Conservation (phyloP, 257 asterid genomes). For the Ligustrum vulgare region DNA sequence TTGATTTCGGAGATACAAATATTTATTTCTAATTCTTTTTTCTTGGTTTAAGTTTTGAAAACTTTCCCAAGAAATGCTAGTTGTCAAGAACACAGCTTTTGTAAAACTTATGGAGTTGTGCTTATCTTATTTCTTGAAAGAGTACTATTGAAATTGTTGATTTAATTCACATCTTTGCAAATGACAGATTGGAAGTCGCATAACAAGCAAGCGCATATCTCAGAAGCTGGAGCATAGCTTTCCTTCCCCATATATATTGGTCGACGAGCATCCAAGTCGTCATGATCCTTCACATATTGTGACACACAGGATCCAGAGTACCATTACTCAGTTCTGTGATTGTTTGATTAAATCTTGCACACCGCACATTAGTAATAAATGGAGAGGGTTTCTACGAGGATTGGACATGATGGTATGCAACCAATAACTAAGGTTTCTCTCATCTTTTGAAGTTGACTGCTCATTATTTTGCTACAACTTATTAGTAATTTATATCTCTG, state of each 20-base stretch:
- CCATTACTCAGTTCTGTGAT: conserved; percentile 54
- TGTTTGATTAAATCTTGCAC: conserved; percentile 47
- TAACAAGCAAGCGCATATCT: conserved; percentile 80
- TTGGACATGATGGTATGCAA: conserved; percentile 71
- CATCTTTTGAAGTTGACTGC: conserved; percentile 1
- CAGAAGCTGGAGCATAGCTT: conserved; percentile 68
- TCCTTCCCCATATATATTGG: conserved; percentile 79
- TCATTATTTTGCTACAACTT: neutral
- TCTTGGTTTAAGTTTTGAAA: neutral
- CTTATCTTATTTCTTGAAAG: conserved; percentile 10
- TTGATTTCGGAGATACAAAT: neutral
- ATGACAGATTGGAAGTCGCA: conserved; percentile 86
- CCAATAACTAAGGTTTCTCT: neutral
- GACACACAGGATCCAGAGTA: conserved; percentile 75
- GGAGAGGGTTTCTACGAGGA: conserved; percentile 54
- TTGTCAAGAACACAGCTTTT: conserved; percentile 3
- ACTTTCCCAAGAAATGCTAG: neutral
- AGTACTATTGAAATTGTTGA: conserved; percentile 17
- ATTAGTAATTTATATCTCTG: neutral
- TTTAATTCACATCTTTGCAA: conserved; percentile 18
- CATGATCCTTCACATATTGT: conserved; percentile 88
- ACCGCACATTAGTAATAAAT: conserved; percentile 42
- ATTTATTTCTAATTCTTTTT: neutral
- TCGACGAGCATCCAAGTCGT: conserved; percentile 90
- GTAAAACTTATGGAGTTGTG: neutral